Evolutionary conservation across 2,329 filamentous ascomycete species (phyloP).

Genomic region (Aspergillus sp.): DNA sequence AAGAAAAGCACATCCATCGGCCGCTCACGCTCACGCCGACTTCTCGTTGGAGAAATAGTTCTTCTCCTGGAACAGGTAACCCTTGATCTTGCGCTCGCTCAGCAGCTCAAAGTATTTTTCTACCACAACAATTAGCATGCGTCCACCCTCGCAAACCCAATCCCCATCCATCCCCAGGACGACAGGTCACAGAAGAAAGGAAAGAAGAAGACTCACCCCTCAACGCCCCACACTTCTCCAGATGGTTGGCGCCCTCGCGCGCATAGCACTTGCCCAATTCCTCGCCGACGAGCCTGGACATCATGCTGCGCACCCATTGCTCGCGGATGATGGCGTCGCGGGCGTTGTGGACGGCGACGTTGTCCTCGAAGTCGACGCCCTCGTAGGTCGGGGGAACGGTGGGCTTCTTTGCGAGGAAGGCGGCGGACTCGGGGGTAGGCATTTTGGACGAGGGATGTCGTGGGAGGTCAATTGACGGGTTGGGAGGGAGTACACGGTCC

Average conservation of each 20-base stretch:
- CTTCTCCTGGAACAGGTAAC: conserved; percentile 63
- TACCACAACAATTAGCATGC: conserved; percentile 26
- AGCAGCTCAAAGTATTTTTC: conserved; percentile 65
- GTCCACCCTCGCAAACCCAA: too few species aligned
- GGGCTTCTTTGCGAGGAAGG: conserved; percentile 64
- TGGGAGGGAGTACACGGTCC: not conserved
- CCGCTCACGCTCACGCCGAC: conserved; percentile 21
- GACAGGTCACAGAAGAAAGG: conserved; percentile 5
- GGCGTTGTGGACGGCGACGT: conserved; percentile 60
- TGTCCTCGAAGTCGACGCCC: conserved; percentile 66
- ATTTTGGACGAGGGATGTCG: conserved; percentile 37
- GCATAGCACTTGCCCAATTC: conserved; percentile 67
- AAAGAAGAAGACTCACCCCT: conserved; percentile 51
- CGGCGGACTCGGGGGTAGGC: conserved; percentile 63
- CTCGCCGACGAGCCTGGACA: conserved; percentile 63
- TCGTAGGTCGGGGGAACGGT: conserved; percentile 64
- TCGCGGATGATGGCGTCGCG: conserved; percentile 65
- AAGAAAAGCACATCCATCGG: conserved; percentile 1
- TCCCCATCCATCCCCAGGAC: not conserved
- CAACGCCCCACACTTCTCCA: conserved; percentile 65
- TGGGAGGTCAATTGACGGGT: not conserved
- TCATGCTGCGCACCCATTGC: conserved; percentile 69
- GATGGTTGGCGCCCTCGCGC: conserved; percentile 63
- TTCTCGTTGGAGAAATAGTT: conserved; percentile 50
- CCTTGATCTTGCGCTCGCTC: conserved; percentile 61